phyloP scores from a whole-genome alignment of 108 stramenopile species.

The Cyclostephanos invisitatus region DNA sequence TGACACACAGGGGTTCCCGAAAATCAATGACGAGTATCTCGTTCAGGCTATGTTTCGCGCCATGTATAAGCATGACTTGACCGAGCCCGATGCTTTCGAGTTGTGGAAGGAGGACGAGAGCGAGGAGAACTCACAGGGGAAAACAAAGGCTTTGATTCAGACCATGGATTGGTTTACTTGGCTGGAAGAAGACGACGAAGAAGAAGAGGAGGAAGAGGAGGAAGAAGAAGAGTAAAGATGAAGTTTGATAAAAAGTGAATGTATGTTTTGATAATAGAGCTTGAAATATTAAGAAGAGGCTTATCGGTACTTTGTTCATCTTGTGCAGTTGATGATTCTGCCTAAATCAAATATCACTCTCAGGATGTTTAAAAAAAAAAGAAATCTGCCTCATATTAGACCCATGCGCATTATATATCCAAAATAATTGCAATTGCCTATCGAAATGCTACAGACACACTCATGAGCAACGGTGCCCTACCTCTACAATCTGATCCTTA shows the following conservation, averaged over 20 bases:
- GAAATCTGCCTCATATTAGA: no score
- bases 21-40: constrained; percentile 76
- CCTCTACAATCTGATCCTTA: no score
- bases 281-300: not conserved
- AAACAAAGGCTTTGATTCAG: constrained; percentile 78
- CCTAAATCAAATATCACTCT: no score
- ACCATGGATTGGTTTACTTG: constrained; percentile 88
- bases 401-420: no score
- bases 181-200: constrained; percentile 86
- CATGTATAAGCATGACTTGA: constrained; percentile 89
- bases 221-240: constrained; percentile 8
- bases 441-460: no score
- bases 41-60: constrained; percentile 84
- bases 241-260: not conserved
- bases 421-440: no score
- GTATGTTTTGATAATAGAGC: not conserved
- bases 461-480: no score
- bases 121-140: constrained; percentile 62
- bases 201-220: constrained; percentile 54
- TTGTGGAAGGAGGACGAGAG: constrained; percentile 89
- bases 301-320: not conserved
- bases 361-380: no score
- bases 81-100: constrained; percentile 72
- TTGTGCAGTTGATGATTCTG: not conserved
- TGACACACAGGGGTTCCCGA: constrained; percentile 81